Conservation (phyloP, 148 eudicot species). For the Nepenthes mirabilis region DNA sequence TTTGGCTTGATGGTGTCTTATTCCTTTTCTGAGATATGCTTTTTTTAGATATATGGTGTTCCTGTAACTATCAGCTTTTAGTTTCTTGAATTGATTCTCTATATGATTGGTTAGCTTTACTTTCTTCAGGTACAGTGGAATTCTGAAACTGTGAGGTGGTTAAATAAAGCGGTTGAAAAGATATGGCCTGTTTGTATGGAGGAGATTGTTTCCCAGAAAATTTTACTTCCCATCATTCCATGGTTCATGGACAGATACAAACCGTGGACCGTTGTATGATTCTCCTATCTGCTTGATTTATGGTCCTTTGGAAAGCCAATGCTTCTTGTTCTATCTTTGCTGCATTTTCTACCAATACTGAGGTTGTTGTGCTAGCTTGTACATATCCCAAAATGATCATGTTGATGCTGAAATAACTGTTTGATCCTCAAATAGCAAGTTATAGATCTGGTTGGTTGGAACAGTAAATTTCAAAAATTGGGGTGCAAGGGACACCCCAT, state of each 20-base stretch:
- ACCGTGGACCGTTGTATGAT: slow-evolving; percentile 94
- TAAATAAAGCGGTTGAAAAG: slow-evolving; percentile 75
- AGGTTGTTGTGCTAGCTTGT: no score
- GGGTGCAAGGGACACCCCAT: no score
- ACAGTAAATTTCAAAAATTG: no score
- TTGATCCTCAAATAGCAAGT: no score
- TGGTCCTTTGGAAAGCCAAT: no score
- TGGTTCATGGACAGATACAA: slow-evolving; percentile 96
- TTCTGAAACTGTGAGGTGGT: slow-evolving; percentile 87
- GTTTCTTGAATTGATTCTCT: not conserved
- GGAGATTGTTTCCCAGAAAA: slow-evolving; percentile 73
- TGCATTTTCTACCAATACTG: no score
- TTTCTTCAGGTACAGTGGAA: slow-evolving; percentile 50
- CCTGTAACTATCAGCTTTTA: not conserved
- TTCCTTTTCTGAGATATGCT: not conserved
- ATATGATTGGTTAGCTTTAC: not conserved
- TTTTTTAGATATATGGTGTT: not conserved
- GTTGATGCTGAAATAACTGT: no score
- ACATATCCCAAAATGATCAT: no score
- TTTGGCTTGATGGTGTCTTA: not conserved
- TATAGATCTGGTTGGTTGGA: no score
- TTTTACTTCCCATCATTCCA: slow-evolving; percentile 78
- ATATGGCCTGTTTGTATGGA: slow-evolving; percentile 92
- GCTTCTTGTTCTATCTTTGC: no score
- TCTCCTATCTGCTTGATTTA: not conserved